phyloP scores from a whole-genome alignment of 2,329 filamentous ascomycete genomes.

The Monilinia polystroma region DNA sequence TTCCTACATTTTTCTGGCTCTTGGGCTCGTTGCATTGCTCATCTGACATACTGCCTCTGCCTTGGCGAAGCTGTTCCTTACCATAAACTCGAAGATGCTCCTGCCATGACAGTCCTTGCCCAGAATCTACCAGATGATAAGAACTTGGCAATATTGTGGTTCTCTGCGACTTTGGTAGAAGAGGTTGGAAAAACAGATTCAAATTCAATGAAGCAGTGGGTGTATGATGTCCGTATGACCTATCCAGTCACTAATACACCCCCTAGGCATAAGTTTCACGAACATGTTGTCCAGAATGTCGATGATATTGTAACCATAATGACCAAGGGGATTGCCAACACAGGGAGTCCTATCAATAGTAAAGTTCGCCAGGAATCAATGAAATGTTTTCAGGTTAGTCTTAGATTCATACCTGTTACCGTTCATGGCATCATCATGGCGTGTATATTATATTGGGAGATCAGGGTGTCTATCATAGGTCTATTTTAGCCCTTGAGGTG shows the following conservation, averaged over 20 bases:
- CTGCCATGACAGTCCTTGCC: constrained; percentile 48
- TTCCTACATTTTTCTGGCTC: constrained; percentile 68
- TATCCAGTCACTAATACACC: constrained; percentile 19
- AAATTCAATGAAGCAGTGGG: constrained; percentile 56
- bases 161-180: constrained; percentile 61
- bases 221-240: constrained; percentile 23
- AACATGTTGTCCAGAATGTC: constrained; percentile 52
- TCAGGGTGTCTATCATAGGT: neutral
- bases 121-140: constrained; percentile 50
- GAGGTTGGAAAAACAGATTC: constrained; percentile 67
- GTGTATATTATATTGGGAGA: neutral
- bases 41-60: constrained; percentile 60
- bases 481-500: neutral
- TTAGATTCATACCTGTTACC: neutral
- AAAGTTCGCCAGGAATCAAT: constrained; percentile 55
- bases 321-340: constrained; percentile 43
- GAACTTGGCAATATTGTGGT: constrained; percentile 61
- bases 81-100: constrained; percentile 47
- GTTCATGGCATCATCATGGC: neutral
- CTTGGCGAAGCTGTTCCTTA: constrained; percentile 48
- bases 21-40: constrained; percentile 65
- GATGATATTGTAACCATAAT: constrained; percentile 52
- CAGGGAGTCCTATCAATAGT: constrained; percentile 44
- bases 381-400: constrained; percentile 58
- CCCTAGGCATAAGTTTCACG: constrained; percentile 47